Evolutionary conservation across 2,329 filamentous ascomycete species (phyloP).

Genomic region (Raffaelea deltoideospora): DNA sequence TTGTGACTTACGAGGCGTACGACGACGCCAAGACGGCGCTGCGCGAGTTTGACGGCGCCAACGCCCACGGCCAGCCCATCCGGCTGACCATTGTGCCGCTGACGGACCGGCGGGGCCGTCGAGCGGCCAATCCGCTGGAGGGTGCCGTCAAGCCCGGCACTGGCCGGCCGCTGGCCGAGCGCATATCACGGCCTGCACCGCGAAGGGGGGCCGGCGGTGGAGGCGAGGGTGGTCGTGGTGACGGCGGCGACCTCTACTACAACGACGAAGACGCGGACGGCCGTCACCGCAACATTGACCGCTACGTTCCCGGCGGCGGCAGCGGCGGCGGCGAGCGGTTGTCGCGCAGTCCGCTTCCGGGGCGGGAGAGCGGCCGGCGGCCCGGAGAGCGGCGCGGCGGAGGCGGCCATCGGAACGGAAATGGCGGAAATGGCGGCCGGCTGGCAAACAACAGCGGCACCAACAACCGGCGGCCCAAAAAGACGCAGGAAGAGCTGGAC

Average conservation of each 20-base stretch:
- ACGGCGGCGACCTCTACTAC: conserved; percentile 23
- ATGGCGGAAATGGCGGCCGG: conserved; percentile 10
- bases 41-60: conserved; percentile 72
- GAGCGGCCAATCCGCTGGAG: conserved; percentile 45
- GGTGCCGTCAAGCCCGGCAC: conserved; percentile 37
- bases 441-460: conserved; percentile 11
- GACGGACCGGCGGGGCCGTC: too few species aligned
- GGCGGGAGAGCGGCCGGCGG: conserved; percentile 27
- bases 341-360: conserved; percentile 44
- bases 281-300: conserved; percentile 49
- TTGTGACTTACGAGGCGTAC: conserved; percentile 59
- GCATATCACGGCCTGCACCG: conserved; percentile 38
- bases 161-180: conserved; percentile 42
- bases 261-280: conserved; percentile 19
- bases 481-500: conserved; percentile 84
- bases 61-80: conserved; percentile 81
- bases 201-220: too few species aligned
- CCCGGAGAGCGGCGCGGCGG: conserved; percentile 28
- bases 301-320: conserved; percentile 53
- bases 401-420: conserved; percentile 20
- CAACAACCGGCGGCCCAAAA: conserved; percentile 24
- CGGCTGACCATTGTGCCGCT: conserved; percentile 48
- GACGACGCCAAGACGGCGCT: conserved; percentile 63
- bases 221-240: conserved; percentile 21
- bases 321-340: conserved; percentile 21